Evolutionary conservation across 352 stramenopile species (phyloP).

Genomic region (Phytophthora cryptogea): DNA sequence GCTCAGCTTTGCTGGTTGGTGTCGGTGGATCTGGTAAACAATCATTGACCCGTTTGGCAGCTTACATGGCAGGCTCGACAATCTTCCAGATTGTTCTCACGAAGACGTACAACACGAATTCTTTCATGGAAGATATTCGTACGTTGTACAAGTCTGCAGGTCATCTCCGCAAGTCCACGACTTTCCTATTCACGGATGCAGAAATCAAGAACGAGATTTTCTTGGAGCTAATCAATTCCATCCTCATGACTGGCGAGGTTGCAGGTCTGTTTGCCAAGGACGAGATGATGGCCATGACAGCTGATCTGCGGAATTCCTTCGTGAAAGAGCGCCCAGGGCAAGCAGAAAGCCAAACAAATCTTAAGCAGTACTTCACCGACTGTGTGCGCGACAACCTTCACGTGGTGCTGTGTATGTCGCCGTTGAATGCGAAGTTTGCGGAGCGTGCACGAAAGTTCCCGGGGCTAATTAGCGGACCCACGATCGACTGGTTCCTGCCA

Average conservation of each 20-base stretch:
- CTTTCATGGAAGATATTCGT: slow-evolving; percentile 97
- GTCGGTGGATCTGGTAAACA: slow-evolving; percentile 98
- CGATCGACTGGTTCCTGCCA: slow-evolving; percentile 99
- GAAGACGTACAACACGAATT: slow-evolving; percentile 98
- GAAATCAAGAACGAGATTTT: slow-evolving; percentile 99
- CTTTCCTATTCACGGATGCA: slow-evolving; percentile 98
- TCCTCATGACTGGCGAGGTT: slow-evolving; percentile 99
- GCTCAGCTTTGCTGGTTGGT: slow-evolving; percentile 95
- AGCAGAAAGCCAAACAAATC: slow-evolving; percentile 95
- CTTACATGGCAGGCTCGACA: slow-evolving; percentile 95
- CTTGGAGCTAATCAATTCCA: slow-evolving; percentile 98
- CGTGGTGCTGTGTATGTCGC: slow-evolving; percentile 98
- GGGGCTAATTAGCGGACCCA: slow-evolving; percentile 96
- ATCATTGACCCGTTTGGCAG: slow-evolving; percentile 94
- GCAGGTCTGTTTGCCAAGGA: slow-evolving; percentile 98
- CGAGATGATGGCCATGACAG: slow-evolving; percentile 99
- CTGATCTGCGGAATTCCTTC: slow-evolving; percentile 95
- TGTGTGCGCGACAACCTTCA: slow-evolving; percentile 98
- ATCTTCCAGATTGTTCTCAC: slow-evolving; percentile 99
- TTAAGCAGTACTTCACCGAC: slow-evolving; percentile 99
- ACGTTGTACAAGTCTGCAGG: slow-evolving; percentile 97
- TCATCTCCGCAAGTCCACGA: slow-evolving; percentile 96
- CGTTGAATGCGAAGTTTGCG: slow-evolving; percentile 98
- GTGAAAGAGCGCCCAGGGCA: slow-evolving; percentile 94
- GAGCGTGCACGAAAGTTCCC: slow-evolving; percentile 97